Base-by-base conservation (phyloP, 2,329 filamentous ascomycete genomes). In the Curvularia hawaiiensis region DNA sequence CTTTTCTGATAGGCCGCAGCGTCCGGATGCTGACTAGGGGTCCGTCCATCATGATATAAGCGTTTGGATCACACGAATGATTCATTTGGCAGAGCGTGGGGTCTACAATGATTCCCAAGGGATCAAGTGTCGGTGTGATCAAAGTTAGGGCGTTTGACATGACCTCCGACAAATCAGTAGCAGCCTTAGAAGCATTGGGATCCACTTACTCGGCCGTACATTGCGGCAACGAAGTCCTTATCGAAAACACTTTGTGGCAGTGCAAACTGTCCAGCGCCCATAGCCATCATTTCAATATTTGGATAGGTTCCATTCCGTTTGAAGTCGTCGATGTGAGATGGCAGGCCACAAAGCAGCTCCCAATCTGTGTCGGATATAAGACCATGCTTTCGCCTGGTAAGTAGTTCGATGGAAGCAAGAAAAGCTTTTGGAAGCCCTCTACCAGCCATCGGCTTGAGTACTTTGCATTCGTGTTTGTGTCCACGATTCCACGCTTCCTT, bases 11-110 rank as follows among this genome's bases (percentile, higher is more conserved):
- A 0, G 80, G 77, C 12, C 74, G 75, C 1, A 87, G 72, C 0
- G 85, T 80, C 33, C 84, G 82, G 31, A 87, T 67, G 14, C 77
- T 77, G 10, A 85, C 71, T 31, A 75, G 69, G 3, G 80, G 75
- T 20, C 83, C 80, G 56, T 87, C 83, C 74, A 87, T 86, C 12
- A 83, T 78, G 18, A 86, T 79, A 30, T 80, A 80, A 3, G 83
- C 80, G 62, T 88, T 89, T 3, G 84, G 84, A 24, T 82, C 78
- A 67, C 87, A 89, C 43, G 84, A 87, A 68, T 89, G 87, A 60
- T 89, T 89, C 43, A 85, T 78, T 16, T 81, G 74, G 28, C 83
- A 79, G 2, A 83, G 77, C 18, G 80, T 76, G 0, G 85, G 83
- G 59, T 88, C 83, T 16, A 88, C 68, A 35, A 82, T 82, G n/a